These are phyloP conservation scores for Butyriboletus appendiculatus DNA, from an alignment of 1,284 basidiomycete species.

Conservation along the genomic window DNA sequence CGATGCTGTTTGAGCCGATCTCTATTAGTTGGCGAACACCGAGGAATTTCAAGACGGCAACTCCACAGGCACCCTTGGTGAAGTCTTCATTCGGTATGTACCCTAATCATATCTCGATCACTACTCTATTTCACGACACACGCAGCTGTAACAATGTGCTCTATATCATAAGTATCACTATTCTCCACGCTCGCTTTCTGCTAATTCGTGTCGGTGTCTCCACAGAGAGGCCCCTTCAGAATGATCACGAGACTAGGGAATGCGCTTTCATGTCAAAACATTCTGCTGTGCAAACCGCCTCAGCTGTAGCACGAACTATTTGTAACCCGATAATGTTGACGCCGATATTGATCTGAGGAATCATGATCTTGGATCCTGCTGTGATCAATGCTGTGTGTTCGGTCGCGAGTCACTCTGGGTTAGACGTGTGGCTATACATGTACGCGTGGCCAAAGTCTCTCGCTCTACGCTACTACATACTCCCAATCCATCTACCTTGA, in stretches of 20 bases:
- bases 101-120: background rate
- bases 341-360: conserved; percentile 2
- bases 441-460: background rate
- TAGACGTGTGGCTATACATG: conserved; percentile 17
- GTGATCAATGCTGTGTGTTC: background rate
- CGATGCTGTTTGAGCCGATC: background rate
- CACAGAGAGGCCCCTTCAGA: conserved; percentile 71
- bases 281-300: background rate
- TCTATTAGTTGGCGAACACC: conserved; percentile 77
- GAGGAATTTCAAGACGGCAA: conserved; percentile 98
- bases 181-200: background rate
- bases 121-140: conserved; percentile 5
- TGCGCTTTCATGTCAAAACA: conserved; percentile 1
- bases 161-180: conserved; percentile 78
- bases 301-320: conserved; percentile 4
- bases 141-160: conserved; percentile 86
- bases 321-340: conserved; percentile 11
- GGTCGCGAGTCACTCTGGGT: background rate
- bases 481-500: background rate
- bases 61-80: conserved; percentile 94
- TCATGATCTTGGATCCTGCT: conserved; percentile 1
- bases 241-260: conserved; percentile 21
- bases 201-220: conserved; percentile 34
- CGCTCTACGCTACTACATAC: background rate
- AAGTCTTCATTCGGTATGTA: conserved; percentile 94